Evolutionary conservation across 75 land plant species (phyloP), one percentile per base, ranked within the genome.

Genomic region (Gnetum montanum): DNA sequence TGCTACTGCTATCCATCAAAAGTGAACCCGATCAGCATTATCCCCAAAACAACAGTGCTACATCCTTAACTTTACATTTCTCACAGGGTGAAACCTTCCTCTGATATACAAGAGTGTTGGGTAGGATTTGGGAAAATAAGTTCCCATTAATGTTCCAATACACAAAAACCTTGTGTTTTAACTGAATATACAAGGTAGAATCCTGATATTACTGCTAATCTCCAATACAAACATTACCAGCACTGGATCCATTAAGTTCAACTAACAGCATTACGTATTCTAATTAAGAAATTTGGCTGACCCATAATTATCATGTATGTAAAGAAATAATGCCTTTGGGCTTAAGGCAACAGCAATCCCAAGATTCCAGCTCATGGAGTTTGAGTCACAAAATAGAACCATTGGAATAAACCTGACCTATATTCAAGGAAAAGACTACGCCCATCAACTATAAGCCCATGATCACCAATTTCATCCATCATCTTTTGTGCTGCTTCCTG

Each of bases 401-500:
- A 16, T 13, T 20, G n/a, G n/a, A 46, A 23, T 18, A 60, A 15
- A 25, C 20, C 62, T 43, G 27, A 75, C 78, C 78, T 75, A 65
- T 75, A 75, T 31, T 75, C 78, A 66, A 75, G 62, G 47, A 58
- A 66, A 18, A 75, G 63, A 25, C 64, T 63, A 0, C 69, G 58
- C 15, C 78, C 76, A 61, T 66, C 70, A 8, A 75, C 58, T 20
- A 75, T 70, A 20, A 75, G 50, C 31, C 75, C 78, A 46, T 65
- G 58, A 24, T 65, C 53, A 28, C 75, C 68, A 31, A 61, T 51
- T 30, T 38, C 70, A 46, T 64, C 76, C 79, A 75, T 75, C 76
- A 75, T 75, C 33, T 60, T 66, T 40, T 74, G 70, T 6, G 79
- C 70, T 49, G 79, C 76, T 37, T 75, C 79, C 79, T 75, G 60